Evolutionary conservation across 2,329 filamentous ascomycete species (phyloP).

Genomic region (Didymellaceae sp.): DNA sequence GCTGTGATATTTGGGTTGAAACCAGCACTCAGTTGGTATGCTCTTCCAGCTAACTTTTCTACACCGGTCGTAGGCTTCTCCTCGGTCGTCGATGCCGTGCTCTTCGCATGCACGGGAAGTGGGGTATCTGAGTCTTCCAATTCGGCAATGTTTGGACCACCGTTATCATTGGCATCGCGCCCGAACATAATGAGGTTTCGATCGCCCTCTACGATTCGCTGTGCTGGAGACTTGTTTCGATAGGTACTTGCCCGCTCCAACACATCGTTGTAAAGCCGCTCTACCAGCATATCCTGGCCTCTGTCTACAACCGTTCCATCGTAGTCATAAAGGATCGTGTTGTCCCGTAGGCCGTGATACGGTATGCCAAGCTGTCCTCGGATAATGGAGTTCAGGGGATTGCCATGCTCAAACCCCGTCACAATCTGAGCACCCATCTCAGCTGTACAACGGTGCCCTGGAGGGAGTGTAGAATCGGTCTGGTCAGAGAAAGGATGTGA

Average conservation of each 20-base stretch:
- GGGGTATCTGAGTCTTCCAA: constrained; percentile 71
- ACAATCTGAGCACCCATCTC: constrained; percentile 99
- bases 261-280: constrained; percentile 93
- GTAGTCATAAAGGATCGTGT: constrained; percentile 88
- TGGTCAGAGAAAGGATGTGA: constrained; percentile 74
- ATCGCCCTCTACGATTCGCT: constrained; percentile 80
- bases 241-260: constrained; percentile 90
- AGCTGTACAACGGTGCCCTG: constrained; percentile 73
- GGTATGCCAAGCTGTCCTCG: constrained; percentile 86
- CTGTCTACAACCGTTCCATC: constrained; percentile 80
- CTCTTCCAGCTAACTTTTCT: constrained; percentile 71
- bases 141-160: constrained; percentile 72
- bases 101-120: constrained; percentile 56
- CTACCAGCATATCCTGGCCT: constrained; percentile 79
- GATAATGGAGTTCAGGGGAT: constrained; percentile 89
- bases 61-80: constrained; percentile 59
- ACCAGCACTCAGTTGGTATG: constrained; percentile 71
- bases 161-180: constrained; percentile 68
- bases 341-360: constrained; percentile 80
- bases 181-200: constrained; percentile 81
- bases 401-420: constrained; percentile 94
- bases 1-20: constrained; percentile 74
- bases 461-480: constrained; percentile 58
- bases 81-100: constrained; percentile 41
- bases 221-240: constrained; percentile 76